Conservation (phyloP, 202 grass and related monocot genomes). For the Miscanthus sacchariflorus region DNA sequence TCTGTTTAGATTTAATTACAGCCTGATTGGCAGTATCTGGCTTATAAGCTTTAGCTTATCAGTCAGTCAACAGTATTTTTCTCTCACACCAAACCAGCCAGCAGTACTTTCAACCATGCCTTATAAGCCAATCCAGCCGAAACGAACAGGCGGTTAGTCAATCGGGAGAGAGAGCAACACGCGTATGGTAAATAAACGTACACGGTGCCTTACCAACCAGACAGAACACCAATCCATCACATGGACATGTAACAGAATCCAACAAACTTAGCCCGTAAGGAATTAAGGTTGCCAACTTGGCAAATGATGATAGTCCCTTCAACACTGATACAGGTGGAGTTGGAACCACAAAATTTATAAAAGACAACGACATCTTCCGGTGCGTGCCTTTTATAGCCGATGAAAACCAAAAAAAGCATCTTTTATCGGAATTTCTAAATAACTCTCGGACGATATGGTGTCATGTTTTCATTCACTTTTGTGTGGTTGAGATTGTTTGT, state of each 20-base stretch:
- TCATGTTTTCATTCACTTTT: too few species aligned
- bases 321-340: background rate
- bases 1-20: too few species aligned
- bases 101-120: too few species aligned
- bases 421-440: too few species aligned
- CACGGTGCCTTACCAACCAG: background rate
- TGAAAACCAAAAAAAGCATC: too few species aligned
- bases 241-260: background rate
- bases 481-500: too few species aligned
- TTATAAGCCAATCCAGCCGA: too few species aligned
- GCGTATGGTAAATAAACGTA: background rate
- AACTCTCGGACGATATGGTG: too few species aligned
- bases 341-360: slow-evolving; percentile 5
- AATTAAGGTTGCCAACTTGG: slow-evolving; percentile 7
- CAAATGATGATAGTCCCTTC: background rate
- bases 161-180: background rate
- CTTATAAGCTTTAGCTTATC: too few species aligned
- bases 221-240: background rate
- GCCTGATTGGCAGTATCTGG: too few species aligned
- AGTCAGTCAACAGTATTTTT: too few species aligned
- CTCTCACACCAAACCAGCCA: too few species aligned
- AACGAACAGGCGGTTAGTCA: background rate
- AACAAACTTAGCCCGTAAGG: slow-evolving; percentile 8
- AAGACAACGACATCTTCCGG: background rate
- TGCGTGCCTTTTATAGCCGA: background rate